Conservation (phyloP, 2,329 filamentous ascomycete genomes). For the Daldinia eschscholtzii region DNA sequence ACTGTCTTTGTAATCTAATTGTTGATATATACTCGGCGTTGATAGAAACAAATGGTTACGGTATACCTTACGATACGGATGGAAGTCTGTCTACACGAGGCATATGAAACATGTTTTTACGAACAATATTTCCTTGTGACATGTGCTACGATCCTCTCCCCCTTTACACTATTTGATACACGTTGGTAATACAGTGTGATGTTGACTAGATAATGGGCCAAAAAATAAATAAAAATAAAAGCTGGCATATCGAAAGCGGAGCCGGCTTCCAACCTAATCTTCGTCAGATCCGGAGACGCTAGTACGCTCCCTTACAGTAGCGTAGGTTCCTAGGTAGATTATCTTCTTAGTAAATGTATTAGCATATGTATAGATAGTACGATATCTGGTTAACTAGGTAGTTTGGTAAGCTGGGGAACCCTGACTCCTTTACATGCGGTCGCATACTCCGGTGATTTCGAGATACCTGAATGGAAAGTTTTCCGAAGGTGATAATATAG, state of each 20-base stretch:
- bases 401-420: constrained; percentile 29
- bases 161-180: background rate
- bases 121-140: background rate
- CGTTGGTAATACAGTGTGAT: background rate
- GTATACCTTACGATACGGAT: background rate
- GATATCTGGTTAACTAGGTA: constrained; percentile 21
- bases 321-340: background rate
- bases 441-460: constrained; percentile 29
- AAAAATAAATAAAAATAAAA: constrained; percentile 16
- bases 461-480: constrained; percentile 29
- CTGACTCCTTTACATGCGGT: constrained; percentile 18
- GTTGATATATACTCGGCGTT: constrained; percentile 35
- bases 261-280: constrained; percentile 40
- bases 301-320: constrained; percentile 21
- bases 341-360: background rate
- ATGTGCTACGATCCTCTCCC: background rate
- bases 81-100: background rate
- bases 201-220: background rate
- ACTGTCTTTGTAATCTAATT: constrained; percentile 51
- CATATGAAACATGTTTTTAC: background rate
- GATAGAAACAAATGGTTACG: constrained; percentile 1
- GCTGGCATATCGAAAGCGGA: constrained; percentile 36
- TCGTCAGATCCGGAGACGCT: constrained; percentile 27
- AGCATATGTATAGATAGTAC: constrained; percentile 29
- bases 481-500: background rate